Base-by-base conservation (phyloP, 1,284 basidiomycete genomes). In the Austroboletus niveus region DNA sequence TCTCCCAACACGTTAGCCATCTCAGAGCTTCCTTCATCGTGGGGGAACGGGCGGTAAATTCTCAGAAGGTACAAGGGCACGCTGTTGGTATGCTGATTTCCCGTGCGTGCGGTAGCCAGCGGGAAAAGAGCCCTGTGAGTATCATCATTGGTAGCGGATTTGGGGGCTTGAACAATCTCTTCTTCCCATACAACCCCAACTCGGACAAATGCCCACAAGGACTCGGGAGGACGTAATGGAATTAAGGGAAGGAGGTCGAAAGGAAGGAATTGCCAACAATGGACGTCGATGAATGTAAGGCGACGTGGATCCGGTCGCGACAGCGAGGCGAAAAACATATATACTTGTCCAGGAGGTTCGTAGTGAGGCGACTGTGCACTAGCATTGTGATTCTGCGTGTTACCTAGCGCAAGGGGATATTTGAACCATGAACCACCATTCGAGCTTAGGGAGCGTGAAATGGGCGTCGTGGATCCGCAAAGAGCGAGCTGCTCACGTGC, bases 181-280 rank as follows among this genome's bases (percentile, higher is more conserved):
- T 94, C 92, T 52, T 92, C 83, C 88, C 94, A 93, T 3, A 97
- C 77, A 52, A 97, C 76, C 15, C 87, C 82, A 1, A 81, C 84
- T 30, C 92, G 83, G 38, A 97, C 81, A 65, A 92, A 97, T 20
- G 89, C 84, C 92, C 94, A 97, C 24, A 97, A 56, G 55, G 14
- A 61, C 52, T 17, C 67, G 68, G 12, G 64, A 45, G 12, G 66
- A 53, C 1, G 56, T 31, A 39, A 57, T 55, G 29, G 57, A 42
- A 38, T 62, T 65, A 20, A 60, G 22, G 22, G 22, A 54, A 32
- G 68, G 59, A 7, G 66, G 44, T 24, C 65, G 59, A n/a, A 66
- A 61, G 22, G 68, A 66, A 61, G 22, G 68, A 57, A 32, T 58
- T 35, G 27, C 51, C 47, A 7, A 53, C 51, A n/a, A 51, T 38